Base-by-base conservation (phyloP, 176 grass and related monocot species). In the Themeda triandra region DNA sequence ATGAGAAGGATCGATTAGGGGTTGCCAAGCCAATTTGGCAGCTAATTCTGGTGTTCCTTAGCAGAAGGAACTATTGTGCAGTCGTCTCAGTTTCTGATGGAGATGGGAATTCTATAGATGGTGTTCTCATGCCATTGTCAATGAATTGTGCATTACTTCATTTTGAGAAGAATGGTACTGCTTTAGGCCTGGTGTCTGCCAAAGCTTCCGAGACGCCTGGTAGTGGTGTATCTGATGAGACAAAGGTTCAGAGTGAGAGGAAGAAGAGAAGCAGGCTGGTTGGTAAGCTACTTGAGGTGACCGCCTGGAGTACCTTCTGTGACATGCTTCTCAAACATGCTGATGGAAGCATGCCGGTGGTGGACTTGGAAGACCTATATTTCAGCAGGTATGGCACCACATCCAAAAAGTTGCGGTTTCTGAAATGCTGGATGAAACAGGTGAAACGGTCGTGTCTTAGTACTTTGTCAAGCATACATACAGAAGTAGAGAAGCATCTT, bases 391-490 rank as follows among this genome's bases (percentile, higher is more conserved):
- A 90, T 84, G 77, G 65, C 17, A 56, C 86, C 64, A 84, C 76
- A 76, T 87, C 88, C 6, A 94, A 99, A 78, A 99, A 94, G 56
- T 36, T 99, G 36, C 85, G 90, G 73, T 99, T 96, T 90, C 64
- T 99, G 78, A 99, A 94, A 90, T 99, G 96, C 69, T 99, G 93
- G 96, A 90, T 89, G 83, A 96, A 82, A 78, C 96, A 96, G 88
- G 84, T 91, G 80, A 87, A 87, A 48, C 70, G 68, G 42, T 82
- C 78, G 32, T 86, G 73, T 84, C 62, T 68, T 75, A 48, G 36
- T 87, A 69, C 49, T 79, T 82, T 68, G 36, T 29, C 84, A 3
- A 80, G 71, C 62, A 46, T 71, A 41, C 21, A 58, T 29, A 54
- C 45, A 89, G 87, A 92, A 71, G 66, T 35, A 75, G 45, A 90